Conservation (phyloP, 306 rosid genomes). For the Erythrophleum fordii region DNA sequence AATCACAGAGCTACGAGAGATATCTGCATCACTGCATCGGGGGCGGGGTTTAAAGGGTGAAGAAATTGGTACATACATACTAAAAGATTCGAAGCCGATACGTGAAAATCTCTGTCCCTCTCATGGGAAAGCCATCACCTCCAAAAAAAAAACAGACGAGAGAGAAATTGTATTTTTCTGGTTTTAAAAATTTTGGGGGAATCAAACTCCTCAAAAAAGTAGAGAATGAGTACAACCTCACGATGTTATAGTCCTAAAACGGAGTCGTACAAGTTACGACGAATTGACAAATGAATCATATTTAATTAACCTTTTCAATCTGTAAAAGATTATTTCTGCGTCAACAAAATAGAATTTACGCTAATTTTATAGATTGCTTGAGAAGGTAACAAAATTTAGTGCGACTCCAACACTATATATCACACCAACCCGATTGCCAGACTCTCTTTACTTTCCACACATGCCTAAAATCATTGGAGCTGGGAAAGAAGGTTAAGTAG, state of each 20-base stretch:
- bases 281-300: neutral
- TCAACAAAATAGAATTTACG: neutral
- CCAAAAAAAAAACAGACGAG: neutral
- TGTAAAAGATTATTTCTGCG: neutral
- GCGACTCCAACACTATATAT: neutral
- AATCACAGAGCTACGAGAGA: constrained; percentile 20
- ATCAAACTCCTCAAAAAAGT: neutral
- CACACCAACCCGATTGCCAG: neutral
- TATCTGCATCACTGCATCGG: constrained; percentile 18
- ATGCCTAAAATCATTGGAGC: neutral
- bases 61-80: neutral
- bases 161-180: neutral
- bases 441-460: neutral
- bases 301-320: neutral
- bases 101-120: neutral
- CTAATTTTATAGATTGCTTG: neutral
- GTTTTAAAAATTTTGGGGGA: neutral
- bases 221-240: neutral
- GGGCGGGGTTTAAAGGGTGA: constrained; percentile 24
- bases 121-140: neutral
- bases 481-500: neutral
- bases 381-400: neutral
- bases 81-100: neutral
- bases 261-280: neutral
- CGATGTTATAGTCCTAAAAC: neutral